These are phyloP conservation scores for Globisporangium echinulatum DNA, from an alignment of 352 stramenopile species.

Conservation along the genomic window DNA sequence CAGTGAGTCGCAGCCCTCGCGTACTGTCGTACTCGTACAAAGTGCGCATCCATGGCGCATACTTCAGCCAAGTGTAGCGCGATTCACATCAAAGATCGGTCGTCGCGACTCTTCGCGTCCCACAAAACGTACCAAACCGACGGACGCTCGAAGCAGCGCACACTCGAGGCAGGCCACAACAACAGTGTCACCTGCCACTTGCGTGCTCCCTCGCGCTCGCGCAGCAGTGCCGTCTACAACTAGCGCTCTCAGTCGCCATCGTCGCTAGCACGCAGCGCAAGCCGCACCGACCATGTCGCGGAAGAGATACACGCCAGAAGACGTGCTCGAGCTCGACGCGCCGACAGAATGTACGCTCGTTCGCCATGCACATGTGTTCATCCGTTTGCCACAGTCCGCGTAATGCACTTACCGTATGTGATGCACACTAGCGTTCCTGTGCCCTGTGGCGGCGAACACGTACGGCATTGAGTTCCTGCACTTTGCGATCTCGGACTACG, in stretches of 20 bases:
- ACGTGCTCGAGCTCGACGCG: conserved; percentile 74
- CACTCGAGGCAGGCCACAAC: background rate
- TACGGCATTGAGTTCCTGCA: conserved; percentile 95
- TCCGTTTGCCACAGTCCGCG: conserved; percentile 1
- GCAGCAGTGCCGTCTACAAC: no score
- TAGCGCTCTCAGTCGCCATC: background rate
- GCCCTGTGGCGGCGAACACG: conserved; percentile 89
- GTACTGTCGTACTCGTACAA: no score
- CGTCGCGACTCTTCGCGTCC: no score
- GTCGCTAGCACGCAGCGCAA: background rate
- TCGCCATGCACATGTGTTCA: background rate
- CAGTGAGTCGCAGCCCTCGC: no score
- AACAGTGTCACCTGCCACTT: background rate
- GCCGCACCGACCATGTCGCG: conserved; percentile 30
- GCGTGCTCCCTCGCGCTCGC: background rate
- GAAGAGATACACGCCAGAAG: conserved; percentile 77
- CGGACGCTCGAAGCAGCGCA: background rate
- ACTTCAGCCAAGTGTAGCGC: no score
- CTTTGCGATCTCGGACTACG: conserved; percentile 94
- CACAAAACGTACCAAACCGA: background rate
- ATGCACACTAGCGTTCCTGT: conserved; percentile 81
- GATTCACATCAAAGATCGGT: no score
- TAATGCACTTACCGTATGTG: background rate
- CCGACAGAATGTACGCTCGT: conserved; percentile 55
- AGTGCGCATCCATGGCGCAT: no score